Base-by-base conservation (phyloP, 768 basidiomycete genomes). In the Coprinopsis strossmayeri region DNA sequence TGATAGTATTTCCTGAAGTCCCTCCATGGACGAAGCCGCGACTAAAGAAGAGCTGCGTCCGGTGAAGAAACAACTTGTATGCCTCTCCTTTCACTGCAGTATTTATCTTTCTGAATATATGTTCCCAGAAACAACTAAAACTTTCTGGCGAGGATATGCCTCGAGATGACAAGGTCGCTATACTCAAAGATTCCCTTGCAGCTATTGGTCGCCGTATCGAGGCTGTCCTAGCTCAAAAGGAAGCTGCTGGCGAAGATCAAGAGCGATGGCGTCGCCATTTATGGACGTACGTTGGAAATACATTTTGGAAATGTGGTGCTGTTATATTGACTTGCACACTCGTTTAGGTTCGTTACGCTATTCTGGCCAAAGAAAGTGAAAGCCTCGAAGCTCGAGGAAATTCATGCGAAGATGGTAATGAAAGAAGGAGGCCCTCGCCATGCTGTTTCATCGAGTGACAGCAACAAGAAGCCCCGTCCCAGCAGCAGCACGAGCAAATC, bases 321-420 rank as follows among this genome's bases (percentile, higher is more conserved):
- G n/a, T n/a, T n/a, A n/a, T n/a, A 27, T 9, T 11, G 45, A 34
- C 17, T 34, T 50, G 45, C 30, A 44, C 59, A 21, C 47, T 50
- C 39, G 7, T 49, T 12, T 58, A 93, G 91, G 28, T 97, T 97
- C 55, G 92, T 96, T 39, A 93, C 91, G 2, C 74, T 92, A 47
- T 97, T 97, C 69, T 97, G 94, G 94, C 94, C 94, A 3, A 90
- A 95, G 73, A 91, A 94, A 67, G 93, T 97, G 55, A 92, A 87
- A 63, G 91, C 92, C 11, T 82, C 79, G 13, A 96, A 96, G 66
- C 71, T 97, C 32, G 89, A 94, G 65, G 91, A 92, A 61, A 95
- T 97, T 37, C 92, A 96, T 59, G 87, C 89, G 13, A 96, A 96
- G 69, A 91, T 96, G 87, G 89, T 91, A 53, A 85, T 86, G 77